Conservation (phyloP, 2,329 filamentous ascomycete genomes). For the Neopestalotiopsis sp. region DNA sequence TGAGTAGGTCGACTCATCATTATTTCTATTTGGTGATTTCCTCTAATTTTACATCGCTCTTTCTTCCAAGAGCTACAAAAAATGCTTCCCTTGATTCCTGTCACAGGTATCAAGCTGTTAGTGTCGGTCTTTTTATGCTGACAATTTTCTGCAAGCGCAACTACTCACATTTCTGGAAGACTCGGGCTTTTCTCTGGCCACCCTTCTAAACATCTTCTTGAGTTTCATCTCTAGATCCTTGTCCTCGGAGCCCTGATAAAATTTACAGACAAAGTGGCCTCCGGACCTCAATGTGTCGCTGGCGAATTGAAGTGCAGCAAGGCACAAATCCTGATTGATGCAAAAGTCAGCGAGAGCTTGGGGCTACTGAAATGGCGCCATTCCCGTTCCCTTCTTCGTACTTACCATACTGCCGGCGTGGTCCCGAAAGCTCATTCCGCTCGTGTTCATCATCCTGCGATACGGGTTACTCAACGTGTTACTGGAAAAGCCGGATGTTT, state of each 20-base stretch:
- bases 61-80: conserved; percentile 80
- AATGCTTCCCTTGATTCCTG: conserved; percentile 86
- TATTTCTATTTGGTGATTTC: conserved; percentile 18
- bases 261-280: conserved; percentile 96
- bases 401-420: conserved; percentile 94
- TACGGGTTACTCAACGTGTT: conserved; percentile 95
- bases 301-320: conserved; percentile 82
- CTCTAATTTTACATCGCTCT: conserved; percentile 45
- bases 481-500: conserved; percentile 78
- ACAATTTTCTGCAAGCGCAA: not conserved
- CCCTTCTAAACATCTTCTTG: conserved; percentile 77
- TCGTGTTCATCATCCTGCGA: conserved; percentile 99
- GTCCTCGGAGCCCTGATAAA: conserved; percentile 91
- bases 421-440: conserved; percentile 83
- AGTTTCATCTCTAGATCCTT: conserved; percentile 77
- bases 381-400: conserved; percentile 16
- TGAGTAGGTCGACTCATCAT: not conserved
- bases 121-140: not conserved
- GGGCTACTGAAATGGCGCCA: not conserved
- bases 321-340: conserved; percentile 78
- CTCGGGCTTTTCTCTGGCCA: conserved; percentile 88
- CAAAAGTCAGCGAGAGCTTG: not conserved
- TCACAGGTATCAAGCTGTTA: not conserved
- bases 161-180: conserved; percentile 80
- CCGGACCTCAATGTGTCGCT: conserved; percentile 82